Conservation (phyloP, 2,329 filamentous ascomycete genomes). For the Cladosporium austrohemisphaericum region DNA sequence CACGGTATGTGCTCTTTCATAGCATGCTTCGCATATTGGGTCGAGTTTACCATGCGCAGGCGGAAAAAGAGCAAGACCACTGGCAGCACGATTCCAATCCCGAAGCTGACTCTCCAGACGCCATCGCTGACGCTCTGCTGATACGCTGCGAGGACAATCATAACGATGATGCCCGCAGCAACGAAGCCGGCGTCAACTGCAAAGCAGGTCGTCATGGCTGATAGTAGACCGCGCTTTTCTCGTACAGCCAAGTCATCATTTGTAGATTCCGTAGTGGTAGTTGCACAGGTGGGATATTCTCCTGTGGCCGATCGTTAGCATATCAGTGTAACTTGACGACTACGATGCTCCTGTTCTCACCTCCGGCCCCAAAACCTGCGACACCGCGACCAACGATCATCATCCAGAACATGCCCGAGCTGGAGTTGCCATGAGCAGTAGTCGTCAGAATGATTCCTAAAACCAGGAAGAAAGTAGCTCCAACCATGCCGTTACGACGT, state of each 20-base stretch:
- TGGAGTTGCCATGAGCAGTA: slow-evolving; percentile 40
- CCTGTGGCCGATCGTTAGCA: neutral
- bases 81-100: slow-evolving; percentile 71
- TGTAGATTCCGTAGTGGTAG: neutral
- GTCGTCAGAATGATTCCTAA: slow-evolving; percentile 47
- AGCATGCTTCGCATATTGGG: slow-evolving; percentile 67
- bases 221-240: slow-evolving; percentile 19
- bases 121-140: slow-evolving; percentile 57
- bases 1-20: slow-evolving; percentile 57
- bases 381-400: slow-evolving; percentile 48
- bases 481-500: slow-evolving; percentile 47
- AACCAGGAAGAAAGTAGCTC: slow-evolving; percentile 47
- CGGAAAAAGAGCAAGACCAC: slow-evolving; percentile 66
- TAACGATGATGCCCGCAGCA: slow-evolving; percentile 71
- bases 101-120: slow-evolving; percentile 78
- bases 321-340: neutral
- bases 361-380: slow-evolving; percentile 31
- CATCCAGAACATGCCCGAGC: slow-evolving; percentile 53
- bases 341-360: slow-evolving; percentile 36
- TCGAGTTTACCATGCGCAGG: slow-evolving; percentile 68
- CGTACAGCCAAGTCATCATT: slow-evolving; percentile 18
- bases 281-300: neutral
- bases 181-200: slow-evolving; percentile 76
- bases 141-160: slow-evolving; percentile 45
- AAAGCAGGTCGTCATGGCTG: slow-evolving; percentile 21